Base-by-base conservation (phyloP, 345 rosid genomes). In the Citrus inodora region DNA sequence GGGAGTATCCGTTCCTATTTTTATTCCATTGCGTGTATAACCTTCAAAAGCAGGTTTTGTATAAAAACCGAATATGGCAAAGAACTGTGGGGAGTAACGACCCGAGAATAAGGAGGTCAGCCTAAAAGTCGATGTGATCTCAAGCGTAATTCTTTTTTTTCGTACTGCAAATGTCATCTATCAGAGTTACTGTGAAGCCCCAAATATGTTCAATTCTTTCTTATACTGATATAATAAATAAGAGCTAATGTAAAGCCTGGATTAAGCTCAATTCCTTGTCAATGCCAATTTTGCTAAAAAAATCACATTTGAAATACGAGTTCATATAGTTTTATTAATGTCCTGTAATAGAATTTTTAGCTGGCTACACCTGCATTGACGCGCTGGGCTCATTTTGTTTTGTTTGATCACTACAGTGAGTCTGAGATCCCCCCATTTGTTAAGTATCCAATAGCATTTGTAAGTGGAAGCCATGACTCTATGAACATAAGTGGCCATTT, bases 171-270 rank as follows among this genome's bases (percentile, higher is more conserved):
- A 24, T 73, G 51, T 70, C 27, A 64, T 37, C 63, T 19, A 63
- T 70, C 60, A 78, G 59, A 75, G 80, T 64, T 70, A 71, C 85
- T 82, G 79, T 74, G 77, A 75, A 84, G 75, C 82, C 73, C 35
- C 38, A 71, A 80, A 66, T 62, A 76, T 80, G 71, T 71, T 72
- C 66, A 42, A 59, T 38, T 73, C 33, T 61, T 58, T 38, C 27
- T 74, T 32, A 16, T 16, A 16, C 51, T 17, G 58, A 28, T 58
- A 30, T 70, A 24, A 70, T 67, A 64, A 17, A 70, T 64, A 65
- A 78, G 65, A 70, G 84, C 81, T 78, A 63, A 78, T 83, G 78
- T 71, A 77, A 79, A 82, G 77, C 79, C 74, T 35, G 77, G 71
- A 78, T 55, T 60, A 77, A 71, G 75, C 76, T 65, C 59, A 60